phyloP scores from a whole-genome alignment of 345 rosid species.

The Populus deltoides region DNA sequence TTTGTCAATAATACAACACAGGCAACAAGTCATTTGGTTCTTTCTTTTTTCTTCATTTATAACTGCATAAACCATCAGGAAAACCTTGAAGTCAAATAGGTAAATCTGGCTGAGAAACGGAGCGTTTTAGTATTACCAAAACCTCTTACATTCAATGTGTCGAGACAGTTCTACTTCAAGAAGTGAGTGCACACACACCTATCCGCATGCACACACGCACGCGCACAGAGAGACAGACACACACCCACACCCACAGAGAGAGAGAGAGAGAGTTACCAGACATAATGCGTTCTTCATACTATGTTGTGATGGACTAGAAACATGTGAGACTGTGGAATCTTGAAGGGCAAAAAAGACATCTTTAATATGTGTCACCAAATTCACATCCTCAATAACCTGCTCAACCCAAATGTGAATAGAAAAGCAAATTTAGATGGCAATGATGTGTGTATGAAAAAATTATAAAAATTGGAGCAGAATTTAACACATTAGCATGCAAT shows the following conservation, averaged over 20 bases:
- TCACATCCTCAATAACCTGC: constrained; percentile 70
- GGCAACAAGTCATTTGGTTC: constrained; percentile 32
- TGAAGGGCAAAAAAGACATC: constrained; percentile 56
- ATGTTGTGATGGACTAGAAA: constrained; percentile 36
- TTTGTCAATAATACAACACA: constrained; percentile 26
- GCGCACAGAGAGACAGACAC: neutral
- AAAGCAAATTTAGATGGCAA: neutral
- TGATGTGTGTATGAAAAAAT: constrained; percentile 5
- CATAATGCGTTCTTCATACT: constrained; percentile 39
- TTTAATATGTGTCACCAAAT: constrained; percentile 58
- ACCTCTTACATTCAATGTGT: constrained; percentile 8
- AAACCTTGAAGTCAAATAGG: constrained; percentile 39
- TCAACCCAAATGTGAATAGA: constrained; percentile 29
- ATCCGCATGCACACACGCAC: neutral
- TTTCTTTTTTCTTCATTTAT: constrained; percentile 36
- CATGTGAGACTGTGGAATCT: constrained; percentile 48
- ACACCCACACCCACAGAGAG: neutral
- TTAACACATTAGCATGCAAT: neutral
- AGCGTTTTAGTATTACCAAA: constrained; percentile 20
- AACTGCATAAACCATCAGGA: constrained; percentile 34
- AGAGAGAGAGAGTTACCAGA: constrained; percentile 44
- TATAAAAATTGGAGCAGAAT: neutral
- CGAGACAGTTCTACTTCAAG: neutral
- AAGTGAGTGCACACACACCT: neutral
- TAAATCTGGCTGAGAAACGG: constrained; percentile 45